Conservation (phyloP, 2,329 filamentous ascomycete genomes). For the Ascochyta koolunga region DNA sequence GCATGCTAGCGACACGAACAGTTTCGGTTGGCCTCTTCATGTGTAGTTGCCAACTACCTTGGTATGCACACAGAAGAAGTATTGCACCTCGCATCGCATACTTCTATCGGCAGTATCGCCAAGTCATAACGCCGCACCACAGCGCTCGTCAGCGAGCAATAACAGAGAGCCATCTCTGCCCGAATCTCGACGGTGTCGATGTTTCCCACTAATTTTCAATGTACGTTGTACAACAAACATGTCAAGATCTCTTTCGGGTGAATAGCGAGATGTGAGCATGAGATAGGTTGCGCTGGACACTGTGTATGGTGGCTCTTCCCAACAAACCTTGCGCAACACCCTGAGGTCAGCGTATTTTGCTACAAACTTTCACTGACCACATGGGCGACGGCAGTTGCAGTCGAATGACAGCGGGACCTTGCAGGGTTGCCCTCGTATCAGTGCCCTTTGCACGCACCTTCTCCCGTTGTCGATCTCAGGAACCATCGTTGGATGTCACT, state of each 20-base stretch:
- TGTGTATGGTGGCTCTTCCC: not conserved
- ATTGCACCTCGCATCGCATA: not conserved
- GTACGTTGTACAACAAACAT: slow-evolving; percentile 28
- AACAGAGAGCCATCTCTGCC: not conserved
- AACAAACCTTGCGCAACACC: not conserved
- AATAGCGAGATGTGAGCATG: not conserved
- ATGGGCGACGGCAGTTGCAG: not conserved
- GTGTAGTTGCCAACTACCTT: not conserved
- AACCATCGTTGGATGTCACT: slow-evolving; percentile 14
- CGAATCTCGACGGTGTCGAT: not conserved
- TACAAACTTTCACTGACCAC: not conserved
- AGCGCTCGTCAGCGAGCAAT: not conserved
- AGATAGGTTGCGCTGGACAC: not conserved
- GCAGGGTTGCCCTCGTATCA: slow-evolving; percentile 9
- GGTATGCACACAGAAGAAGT: not conserved
- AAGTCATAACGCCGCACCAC: not conserved
- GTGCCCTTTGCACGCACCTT: slow-evolving; percentile 8
- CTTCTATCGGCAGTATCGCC: not conserved
- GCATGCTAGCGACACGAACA: not conserved
- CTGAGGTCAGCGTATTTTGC: not conserved
- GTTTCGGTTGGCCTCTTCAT: not conserved
- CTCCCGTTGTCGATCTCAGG: slow-evolving; percentile 11
- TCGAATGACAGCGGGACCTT: slow-evolving; percentile 1
- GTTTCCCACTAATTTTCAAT: not conserved
- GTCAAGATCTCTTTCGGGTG: slow-evolving; percentile 21